Percentiles rank a stretch among this genome's conserved stretches.
Evolutionary conservation across 176 grass and related monocot genomes (phyloP).

Genomic region (Eremochloa ophiuroides): DNA sequence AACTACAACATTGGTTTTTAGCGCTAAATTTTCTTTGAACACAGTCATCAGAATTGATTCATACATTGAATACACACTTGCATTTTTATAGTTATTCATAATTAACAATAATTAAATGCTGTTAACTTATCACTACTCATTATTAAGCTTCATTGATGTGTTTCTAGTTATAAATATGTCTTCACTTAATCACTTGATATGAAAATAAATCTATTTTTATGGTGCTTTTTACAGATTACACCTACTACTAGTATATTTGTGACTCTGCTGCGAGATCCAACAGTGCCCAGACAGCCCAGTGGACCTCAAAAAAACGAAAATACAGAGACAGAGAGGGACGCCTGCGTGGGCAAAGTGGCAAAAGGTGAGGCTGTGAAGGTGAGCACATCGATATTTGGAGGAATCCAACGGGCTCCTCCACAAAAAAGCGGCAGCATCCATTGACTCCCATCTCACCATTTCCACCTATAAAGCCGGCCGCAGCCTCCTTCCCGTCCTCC

Average conservation of each 20-base stretch:
- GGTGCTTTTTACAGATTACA: too few relatives aligned
- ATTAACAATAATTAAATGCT: not conserved
- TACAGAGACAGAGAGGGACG: not conserved
- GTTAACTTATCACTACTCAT: not conserved
- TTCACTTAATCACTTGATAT: too few relatives aligned
- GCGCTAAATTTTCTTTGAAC: too few relatives aligned
- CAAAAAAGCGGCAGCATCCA: conserved; percentile 13
- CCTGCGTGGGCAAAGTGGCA: not conserved
- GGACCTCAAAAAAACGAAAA: not conserved
- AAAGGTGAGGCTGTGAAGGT: not conserved
- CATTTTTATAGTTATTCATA: too few relatives aligned
- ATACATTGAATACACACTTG: not conserved
- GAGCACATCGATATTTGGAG: not conserved
- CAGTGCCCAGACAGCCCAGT: not conserved
- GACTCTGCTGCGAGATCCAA: not conserved
- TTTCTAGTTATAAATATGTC: not conserved
- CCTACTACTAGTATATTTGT: too few relatives aligned
- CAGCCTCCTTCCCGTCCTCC: not conserved
- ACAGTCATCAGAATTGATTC: not conserved
- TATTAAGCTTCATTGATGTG: not conserved
- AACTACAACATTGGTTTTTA: too few relatives aligned
- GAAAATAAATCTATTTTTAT: not conserved
- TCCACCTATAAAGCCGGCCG: conserved; percentile 47
- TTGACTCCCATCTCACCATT: conserved; percentile 48
- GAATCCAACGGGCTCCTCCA: not conserved